Evolutionary conservation across 257 asterid genomes (phyloP).

Genomic region (Ilex asprella): DNA sequence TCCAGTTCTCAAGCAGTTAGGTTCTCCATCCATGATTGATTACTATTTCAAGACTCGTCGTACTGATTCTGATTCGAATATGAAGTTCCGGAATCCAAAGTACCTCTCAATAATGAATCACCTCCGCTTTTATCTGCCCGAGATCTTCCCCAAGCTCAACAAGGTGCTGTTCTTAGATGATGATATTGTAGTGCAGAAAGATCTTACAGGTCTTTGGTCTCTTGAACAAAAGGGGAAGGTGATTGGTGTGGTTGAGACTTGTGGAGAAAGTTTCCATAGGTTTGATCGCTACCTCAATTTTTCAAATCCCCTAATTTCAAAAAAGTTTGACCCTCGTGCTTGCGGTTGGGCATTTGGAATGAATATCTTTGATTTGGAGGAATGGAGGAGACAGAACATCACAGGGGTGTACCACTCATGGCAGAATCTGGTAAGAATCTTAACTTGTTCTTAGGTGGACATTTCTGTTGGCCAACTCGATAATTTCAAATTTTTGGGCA

Average conservation of each 20-base stretch:
- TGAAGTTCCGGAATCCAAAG: constrained; percentile 85
- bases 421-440: constrained; percentile 72
- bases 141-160: constrained; percentile 76
- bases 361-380: constrained; percentile 66
- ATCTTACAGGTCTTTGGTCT: constrained; percentile 72
- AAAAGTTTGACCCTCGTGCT: constrained; percentile 63
- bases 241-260: constrained; percentile 93
- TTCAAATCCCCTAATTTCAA: constrained; percentile 74
- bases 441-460: too few relatives aligned
- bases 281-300: constrained; percentile 90
- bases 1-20: constrained; percentile 82
- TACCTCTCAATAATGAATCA: constrained; percentile 96
- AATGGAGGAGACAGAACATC: constrained; percentile 79
- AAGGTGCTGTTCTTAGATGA: constrained; percentile 90
- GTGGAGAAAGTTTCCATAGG: constrained; percentile 92
- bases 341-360: constrained; percentile 99
- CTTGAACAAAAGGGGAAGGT: constrained; percentile 75
- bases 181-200: constrained; percentile 80
- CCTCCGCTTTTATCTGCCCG: constrained; percentile 88
- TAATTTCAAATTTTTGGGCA: too few relatives aligned
- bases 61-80: constrained; percentile 69
- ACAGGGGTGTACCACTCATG: constrained; percentile 83
- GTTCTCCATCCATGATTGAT: constrained; percentile 73
- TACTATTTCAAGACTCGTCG: constrained; percentile 72
- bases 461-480: too few relatives aligned